Evolutionary conservation across 2,329 filamentous ascomycete genomes (phyloP), one percentile per base, ranked within the genome.

Genomic region (Colletotrichum gigasporum): DNA sequence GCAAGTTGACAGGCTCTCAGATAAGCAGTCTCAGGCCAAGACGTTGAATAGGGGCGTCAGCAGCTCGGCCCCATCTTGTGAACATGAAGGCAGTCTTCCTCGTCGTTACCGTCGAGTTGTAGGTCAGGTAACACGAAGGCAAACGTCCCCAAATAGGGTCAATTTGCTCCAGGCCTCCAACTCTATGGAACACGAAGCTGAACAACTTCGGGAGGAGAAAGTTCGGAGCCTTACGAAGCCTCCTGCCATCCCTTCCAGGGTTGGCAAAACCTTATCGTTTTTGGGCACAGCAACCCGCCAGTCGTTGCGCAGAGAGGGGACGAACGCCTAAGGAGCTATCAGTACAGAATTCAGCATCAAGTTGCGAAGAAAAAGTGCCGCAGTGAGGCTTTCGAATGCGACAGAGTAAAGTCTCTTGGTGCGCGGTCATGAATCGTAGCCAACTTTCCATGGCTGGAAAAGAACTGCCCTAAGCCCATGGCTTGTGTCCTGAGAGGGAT

Each of bases 401-500:
- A 44, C 44, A 2, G 44, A 16, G 26, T 7, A 18, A 44, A 28
- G 41, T 28, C 18, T 14, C 32, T 44, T 20, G 37, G 26, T 32
- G 37, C 18, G n/a, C 30, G 32, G 18, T 6, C 37, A 32, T 54
- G 51, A 54, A 32, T 44, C 51, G 20, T 26, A 16, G 24, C 9
- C 37, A 16, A 42, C 39, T 44, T 30, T 18, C 7, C 32, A 26
- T 22, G 20, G 26, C 9, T 22, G 20, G 34, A n/a, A 22, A 24
- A n/a, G 16, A 57, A 20, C 20, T 54, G 10, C 16, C 18, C 37
- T 42, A 18, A 30, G 35, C 20, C 7, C 30, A 30, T 30, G 44
- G 53, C 24, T 58, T 39, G 30, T 45, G 37, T 52, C 10, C 11
- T 10, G 26, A 45, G 37, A 52, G 47, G 45, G 39, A 63, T 60